Conservation (phyloP, 1,284 basidiomycete genomes). For the Papiliotrema fonsecae region DNA sequence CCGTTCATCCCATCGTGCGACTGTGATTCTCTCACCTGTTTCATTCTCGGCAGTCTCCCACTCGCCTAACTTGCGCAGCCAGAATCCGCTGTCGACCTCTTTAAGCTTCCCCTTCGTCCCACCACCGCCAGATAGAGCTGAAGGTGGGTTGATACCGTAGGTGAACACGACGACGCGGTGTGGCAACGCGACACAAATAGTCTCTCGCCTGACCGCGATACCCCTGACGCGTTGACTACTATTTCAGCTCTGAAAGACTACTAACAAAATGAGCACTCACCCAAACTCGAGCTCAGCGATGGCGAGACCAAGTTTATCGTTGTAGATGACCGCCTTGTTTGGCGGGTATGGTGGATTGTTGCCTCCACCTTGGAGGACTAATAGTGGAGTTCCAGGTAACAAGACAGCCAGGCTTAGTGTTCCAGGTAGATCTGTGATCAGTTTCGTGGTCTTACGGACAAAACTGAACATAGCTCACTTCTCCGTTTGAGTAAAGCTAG, state of each 20-base stretch:
- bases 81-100: slow-evolving; percentile 21
- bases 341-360: slow-evolving; percentile 84
- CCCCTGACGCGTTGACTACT: slow-evolving; percentile 73
- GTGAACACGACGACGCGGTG: slow-evolving; percentile 75
- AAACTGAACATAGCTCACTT: slow-evolving; percentile 53
- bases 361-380: slow-evolving; percentile 87
- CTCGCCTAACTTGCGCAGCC: slow-evolving; percentile 61
- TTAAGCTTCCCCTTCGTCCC: slow-evolving; percentile 10
- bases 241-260: neutral
- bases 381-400: slow-evolving; percentile 73
- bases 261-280: slow-evolving; percentile 21
- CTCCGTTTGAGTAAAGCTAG: slow-evolving; percentile 71
- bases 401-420: slow-evolving; percentile 73
- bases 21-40: slow-evolving; percentile 56
- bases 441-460: slow-evolving; percentile 3
- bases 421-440: slow-evolving; percentile 50
- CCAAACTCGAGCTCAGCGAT: slow-evolving; percentile 84
- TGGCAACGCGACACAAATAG: slow-evolving; percentile 76
- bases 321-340: slow-evolving; percentile 90
- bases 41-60: slow-evolving; percentile 89
- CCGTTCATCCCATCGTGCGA: neutral
- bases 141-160: slow-evolving; percentile 54
- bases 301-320: slow-evolving; percentile 67
- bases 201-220: slow-evolving; percentile 69
- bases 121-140: neutral